phyloP scores from a whole-genome alignment of 495 filamentous ascomycete species.

The Amphirosellinia nigrospora region DNA sequence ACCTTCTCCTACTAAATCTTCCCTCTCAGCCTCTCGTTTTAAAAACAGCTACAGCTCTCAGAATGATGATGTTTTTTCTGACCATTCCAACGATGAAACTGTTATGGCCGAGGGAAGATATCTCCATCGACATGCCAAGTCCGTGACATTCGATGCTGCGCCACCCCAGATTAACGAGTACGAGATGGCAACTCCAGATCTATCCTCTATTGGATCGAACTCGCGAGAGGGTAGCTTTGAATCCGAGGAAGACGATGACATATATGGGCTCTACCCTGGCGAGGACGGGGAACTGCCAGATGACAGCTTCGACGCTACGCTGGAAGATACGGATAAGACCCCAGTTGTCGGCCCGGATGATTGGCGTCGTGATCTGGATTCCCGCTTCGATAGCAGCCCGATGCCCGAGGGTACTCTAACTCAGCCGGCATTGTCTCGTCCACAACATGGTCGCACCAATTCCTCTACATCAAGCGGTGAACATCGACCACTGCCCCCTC shows the following conservation, averaged over 20 bases:
- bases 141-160: constrained; percentile 92
- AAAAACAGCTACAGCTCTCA: constrained; percentile 75
- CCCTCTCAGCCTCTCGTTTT: constrained; percentile 73
- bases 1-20: constrained; percentile 83
- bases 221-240: constrained; percentile 93
- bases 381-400: constrained; percentile 75
- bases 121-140: constrained; percentile 85
- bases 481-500: constrained; percentile 75
- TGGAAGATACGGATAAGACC: constrained; percentile 95
- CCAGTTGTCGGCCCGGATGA: constrained; percentile 96
- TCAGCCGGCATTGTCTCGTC: constrained; percentile 42
- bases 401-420: constrained; percentile 55
- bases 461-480: constrained; percentile 76
- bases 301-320: constrained; percentile 90
- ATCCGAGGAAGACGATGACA: constrained; percentile 68
- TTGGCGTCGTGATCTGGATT: constrained; percentile 82
- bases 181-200: constrained; percentile 94
- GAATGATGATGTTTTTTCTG: constrained; percentile 74
- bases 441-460: constrained; percentile 60
- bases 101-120: constrained; percentile 61
- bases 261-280: constrained; percentile 60
- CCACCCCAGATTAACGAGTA: constrained; percentile 96
- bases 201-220: constrained; percentile 84
- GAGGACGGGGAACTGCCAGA: constrained; percentile 73
- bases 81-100: constrained; percentile 58